Evolutionary conservation across 208 protist genomes (phyloP).

Genomic region (Leishmania arabica): DNA sequence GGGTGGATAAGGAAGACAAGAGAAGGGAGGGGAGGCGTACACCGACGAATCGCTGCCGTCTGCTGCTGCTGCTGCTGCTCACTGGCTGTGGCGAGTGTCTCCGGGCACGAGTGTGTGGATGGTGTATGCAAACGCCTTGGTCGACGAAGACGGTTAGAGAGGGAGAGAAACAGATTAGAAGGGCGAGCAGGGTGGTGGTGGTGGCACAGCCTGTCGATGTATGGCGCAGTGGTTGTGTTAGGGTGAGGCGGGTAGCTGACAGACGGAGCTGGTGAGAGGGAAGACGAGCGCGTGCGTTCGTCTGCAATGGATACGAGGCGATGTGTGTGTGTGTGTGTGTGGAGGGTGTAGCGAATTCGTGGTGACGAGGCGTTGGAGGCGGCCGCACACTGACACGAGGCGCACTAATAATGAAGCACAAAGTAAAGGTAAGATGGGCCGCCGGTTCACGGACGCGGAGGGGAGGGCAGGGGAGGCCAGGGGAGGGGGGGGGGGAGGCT

Average conservation of each 20-base stretch:
- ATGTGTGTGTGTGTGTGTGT: neutral
- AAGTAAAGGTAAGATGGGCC: too few relatives aligned
- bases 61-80: neutral
- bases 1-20: neutral
- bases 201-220: neutral
- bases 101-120: neutral
- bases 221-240: neutral
- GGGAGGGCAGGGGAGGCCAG: too few relatives aligned
- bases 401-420: too few relatives aligned
- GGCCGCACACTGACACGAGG: neutral
- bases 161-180: too few relatives aligned
- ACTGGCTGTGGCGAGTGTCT: neutral
- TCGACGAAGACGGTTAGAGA: neutral
- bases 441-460: neutral
- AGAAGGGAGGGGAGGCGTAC: neutral
- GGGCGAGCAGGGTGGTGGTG: too few relatives aligned
- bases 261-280: neutral
- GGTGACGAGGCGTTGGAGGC: neutral
- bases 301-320: neutral
- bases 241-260: neutral
- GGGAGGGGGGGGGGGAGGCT: neutral
- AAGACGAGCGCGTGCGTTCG: neutral
- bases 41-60: neutral
- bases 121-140: neutral
- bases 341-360: neutral